These are phyloP conservation scores for Striga hermonthica DNA, from an alignment of 305 asterid genomes.

Conservation along the genomic window DNA sequence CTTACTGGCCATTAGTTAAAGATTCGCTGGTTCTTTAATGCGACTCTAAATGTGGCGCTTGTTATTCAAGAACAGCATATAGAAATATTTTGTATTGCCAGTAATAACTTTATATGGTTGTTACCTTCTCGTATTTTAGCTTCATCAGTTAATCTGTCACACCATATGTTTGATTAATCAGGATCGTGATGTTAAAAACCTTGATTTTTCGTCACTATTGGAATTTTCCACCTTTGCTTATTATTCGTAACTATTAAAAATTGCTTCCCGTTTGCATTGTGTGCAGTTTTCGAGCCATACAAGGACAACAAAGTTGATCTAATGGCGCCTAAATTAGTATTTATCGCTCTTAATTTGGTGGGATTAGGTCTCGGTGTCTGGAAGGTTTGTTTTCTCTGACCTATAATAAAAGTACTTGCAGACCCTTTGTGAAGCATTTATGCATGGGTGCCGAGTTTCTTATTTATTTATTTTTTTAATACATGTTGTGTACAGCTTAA, in stretches of 20 bases:
- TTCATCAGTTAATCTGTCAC: neutral
- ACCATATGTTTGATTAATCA: neutral
- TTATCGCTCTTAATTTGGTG: constrained; percentile 77
- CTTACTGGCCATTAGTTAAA: too few species aligned
- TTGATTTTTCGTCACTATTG: neutral
- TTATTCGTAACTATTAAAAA: neutral
- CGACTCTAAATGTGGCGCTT: neutral
- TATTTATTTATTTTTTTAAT: neutral
- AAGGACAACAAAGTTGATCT: constrained; percentile 85
- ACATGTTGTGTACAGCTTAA: constrained; percentile 58
- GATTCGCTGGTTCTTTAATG: constrained; percentile 10
- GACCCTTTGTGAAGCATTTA: constrained; percentile 2
- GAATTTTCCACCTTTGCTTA: neutral
- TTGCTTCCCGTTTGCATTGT: constrained; percentile 27
- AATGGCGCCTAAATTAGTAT: constrained; percentile 64
- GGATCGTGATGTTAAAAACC: neutral
- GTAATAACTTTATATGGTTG: neutral
- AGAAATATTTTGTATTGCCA: neutral
- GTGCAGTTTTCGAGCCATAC: constrained; percentile 91
- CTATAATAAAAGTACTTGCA: constrained; percentile 8
- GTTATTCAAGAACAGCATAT: neutral
- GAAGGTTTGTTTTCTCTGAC: constrained; percentile 66
- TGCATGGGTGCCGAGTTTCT: constrained; percentile 15
- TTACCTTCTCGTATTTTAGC: too few species aligned
- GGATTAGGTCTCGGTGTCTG: constrained; percentile 88